These are phyloP conservation scores for Mollisia scopiformis DNA, from an alignment of 2,329 filamentous ascomycete genomes.

Conservation along the genomic window DNA sequence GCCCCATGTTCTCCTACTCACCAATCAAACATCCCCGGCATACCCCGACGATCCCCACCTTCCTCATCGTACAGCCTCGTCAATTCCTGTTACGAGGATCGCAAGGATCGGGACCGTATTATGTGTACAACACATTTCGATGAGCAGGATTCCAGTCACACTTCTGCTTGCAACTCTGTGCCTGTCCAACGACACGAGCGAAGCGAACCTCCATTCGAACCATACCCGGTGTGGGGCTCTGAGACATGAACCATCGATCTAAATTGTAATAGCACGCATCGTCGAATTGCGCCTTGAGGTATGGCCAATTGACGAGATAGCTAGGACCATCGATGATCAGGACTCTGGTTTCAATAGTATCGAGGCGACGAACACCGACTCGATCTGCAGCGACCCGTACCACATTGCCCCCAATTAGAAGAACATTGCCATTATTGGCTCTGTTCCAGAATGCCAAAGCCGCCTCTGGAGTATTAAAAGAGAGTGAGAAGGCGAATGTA, in stretches of 20 bases:
- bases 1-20: too few relatives aligned
- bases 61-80: too few relatives aligned
- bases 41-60: too few relatives aligned
- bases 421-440: conserved; percentile 1
- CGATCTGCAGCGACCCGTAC: conserved; percentile 10
- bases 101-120: neutral
- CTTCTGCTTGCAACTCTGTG: neutral
- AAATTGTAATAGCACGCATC: conserved; percentile 8
- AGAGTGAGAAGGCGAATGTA: conserved; percentile 22
- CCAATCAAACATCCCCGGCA: too few relatives aligned
- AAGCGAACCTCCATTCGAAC: conserved; percentile 20
- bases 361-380: conserved; percentile 8
- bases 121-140: neutral
- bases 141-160: neutral
- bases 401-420: neutral
- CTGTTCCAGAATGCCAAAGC: conserved; percentile 5
- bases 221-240: neutral
- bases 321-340: conserved; percentile 15
- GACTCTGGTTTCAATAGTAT: conserved; percentile 9
- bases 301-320: conserved; percentile 9
- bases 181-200: conserved; percentile 22
- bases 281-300: conserved; percentile 15
- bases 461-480: conserved; percentile 20
- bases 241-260: neutral
- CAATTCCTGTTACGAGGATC: too few relatives aligned